Evolutionary conservation across 2,329 filamentous ascomycete genomes (phyloP).

Genomic region (Arthrobotrys pseudoclavata): DNA sequence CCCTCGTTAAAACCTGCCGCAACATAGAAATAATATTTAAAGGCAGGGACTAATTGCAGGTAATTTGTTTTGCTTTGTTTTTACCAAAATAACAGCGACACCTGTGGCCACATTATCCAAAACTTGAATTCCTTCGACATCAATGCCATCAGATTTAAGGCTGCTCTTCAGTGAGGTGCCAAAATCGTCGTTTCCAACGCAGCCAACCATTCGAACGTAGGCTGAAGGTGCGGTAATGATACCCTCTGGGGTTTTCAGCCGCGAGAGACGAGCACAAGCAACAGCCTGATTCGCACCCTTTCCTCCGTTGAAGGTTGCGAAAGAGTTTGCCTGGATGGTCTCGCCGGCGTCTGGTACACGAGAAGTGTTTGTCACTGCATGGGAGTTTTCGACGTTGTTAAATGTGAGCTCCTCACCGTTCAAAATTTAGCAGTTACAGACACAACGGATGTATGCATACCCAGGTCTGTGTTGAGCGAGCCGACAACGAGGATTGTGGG

Average conservation of each 20-base stretch:
- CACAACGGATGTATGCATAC: conserved; percentile 22
- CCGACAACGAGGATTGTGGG: conserved; percentile 82
- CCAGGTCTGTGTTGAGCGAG: conserved; percentile 92
- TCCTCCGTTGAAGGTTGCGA: conserved; percentile 85
- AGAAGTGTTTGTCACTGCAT: conserved; percentile 80
- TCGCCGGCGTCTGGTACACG: conserved; percentile 88
- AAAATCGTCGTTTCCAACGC: conserved; percentile 79
- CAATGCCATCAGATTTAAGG: conserved; percentile 75
- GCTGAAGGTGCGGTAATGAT: conserved; percentile 59
- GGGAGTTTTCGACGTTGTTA: background rate
- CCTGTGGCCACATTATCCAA: conserved; percentile 73
- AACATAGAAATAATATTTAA: background rate
- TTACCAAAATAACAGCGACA: conserved; percentile 78
- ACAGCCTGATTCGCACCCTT: conserved; percentile 98
- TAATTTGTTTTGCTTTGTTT: background rate
- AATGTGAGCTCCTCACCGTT: conserved; percentile 1
- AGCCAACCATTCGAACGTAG: conserved; percentile 78
- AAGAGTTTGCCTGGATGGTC: conserved; percentile 83
- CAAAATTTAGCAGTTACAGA: background rate
- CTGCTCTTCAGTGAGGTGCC: conserved; percentile 73
- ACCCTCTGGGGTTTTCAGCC: conserved; percentile 64
- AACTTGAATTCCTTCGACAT: conserved; percentile 71
- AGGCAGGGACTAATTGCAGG: background rate
- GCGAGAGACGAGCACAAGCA: conserved; percentile 84
- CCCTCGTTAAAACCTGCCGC: background rate